Percentiles rank a stretch among this genome's conserved stretches.
Conservation (phyloP, 495 filamentous ascomycete genomes). For the Aspergillus baeticus region DNA sequence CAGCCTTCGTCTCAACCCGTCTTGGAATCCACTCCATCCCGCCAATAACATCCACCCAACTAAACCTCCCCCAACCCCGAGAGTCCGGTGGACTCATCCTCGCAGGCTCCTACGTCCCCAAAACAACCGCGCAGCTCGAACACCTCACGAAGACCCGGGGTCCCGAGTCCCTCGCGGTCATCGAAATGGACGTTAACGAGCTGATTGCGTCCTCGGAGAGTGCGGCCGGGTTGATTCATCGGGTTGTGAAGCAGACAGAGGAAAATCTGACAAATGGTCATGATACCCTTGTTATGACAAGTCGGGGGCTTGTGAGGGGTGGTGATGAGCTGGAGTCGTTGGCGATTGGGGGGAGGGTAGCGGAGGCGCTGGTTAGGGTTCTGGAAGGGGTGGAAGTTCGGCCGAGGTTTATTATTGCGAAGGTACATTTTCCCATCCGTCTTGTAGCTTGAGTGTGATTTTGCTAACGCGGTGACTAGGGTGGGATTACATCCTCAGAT, state of each 20-base stretch:
- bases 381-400: conserved; percentile 38
- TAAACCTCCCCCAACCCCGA: conserved; percentile 29
- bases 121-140: conserved; percentile 51
- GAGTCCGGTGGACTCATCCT: conserved; percentile 49
- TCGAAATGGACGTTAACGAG: conserved; percentile 46
- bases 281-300: conserved; percentile 55
- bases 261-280: conserved; percentile 25
- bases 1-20: conserved; percentile 54
- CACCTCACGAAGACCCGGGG: conserved; percentile 35
- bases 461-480: conserved; percentile 23
- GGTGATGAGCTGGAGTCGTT: conserved; percentile 42
- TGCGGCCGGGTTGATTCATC: conserved; percentile 20
- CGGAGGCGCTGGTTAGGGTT: conserved; percentile 44
- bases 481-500: conserved; percentile 55
- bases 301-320: conserved; percentile 48
- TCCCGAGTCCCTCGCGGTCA: conserved; percentile 33
- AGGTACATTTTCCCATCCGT: conserved; percentile 29
- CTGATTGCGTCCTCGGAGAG: conserved; percentile 35
- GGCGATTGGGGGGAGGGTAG: conserved; percentile 45
- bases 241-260: conserved; percentile 30
- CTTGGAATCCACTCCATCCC: conserved; percentile 47
- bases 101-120: conserved; percentile 55
- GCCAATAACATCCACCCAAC: conserved; percentile 42
- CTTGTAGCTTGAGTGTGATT: neutral
- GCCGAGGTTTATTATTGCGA: conserved; percentile 54